Evolutionary conservation across 2,329 filamentous ascomycete species (phyloP).

Genomic region (Pseudogymnoascus sp.): DNA sequence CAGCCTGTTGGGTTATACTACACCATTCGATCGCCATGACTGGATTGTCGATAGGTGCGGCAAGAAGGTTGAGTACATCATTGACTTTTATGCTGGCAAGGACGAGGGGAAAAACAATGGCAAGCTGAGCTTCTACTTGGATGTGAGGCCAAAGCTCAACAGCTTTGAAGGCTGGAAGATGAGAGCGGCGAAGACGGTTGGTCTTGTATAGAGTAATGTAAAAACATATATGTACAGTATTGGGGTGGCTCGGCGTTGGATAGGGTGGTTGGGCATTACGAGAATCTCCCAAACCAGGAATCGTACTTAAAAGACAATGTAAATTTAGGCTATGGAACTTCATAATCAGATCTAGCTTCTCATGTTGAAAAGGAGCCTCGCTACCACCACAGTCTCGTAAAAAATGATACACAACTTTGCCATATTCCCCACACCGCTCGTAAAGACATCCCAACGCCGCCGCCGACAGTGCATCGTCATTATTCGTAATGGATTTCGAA

Average conservation of each 20-base stretch:
- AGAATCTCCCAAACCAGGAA: conserved; percentile 4
- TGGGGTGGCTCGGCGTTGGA: not conserved
- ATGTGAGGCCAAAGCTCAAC: conserved; percentile 61
- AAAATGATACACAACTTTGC: not conserved
- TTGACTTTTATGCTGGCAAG: conserved; percentile 88
- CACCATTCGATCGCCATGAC: conserved; percentile 92
- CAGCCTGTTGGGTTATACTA: conserved; percentile 75
- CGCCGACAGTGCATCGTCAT: conserved; percentile 4
- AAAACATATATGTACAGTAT: conserved; percentile 1
- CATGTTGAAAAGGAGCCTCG: not conserved
- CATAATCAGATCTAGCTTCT: conserved; percentile 4
- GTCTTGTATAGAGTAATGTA: conserved; percentile 35
- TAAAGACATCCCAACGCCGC: not conserved
- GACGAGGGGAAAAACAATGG: conserved; percentile 31
- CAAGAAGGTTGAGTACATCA: conserved; percentile 81
- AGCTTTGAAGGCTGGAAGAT: conserved; percentile 61
- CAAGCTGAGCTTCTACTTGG: conserved; percentile 54
- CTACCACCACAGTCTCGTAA: not conserved
- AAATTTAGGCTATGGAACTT: conserved; percentile 6
- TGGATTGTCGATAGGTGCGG: conserved; percentile 95
- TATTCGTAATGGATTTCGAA: not conserved
- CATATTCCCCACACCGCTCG: not conserved
- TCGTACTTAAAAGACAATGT: conserved; percentile 1
- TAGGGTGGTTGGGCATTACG: not conserved
- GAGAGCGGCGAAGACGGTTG: conserved; percentile 44